Base-by-base conservation (phyloP, 768 basidiomycete species). In the Kwoniella sp. region DNA sequence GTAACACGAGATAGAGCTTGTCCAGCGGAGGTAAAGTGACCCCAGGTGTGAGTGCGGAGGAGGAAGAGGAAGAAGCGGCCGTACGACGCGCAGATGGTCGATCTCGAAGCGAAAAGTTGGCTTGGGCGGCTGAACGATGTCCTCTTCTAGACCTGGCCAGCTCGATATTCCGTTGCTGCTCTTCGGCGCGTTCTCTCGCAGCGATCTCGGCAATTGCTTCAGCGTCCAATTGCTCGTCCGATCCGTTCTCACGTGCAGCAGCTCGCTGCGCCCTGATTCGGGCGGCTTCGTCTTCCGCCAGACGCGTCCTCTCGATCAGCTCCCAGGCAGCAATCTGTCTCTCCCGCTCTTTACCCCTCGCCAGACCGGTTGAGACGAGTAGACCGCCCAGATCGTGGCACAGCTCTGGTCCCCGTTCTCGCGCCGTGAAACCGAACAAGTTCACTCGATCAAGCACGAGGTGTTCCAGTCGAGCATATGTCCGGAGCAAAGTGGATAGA, bases 391-490 rank as follows among this genome's bases (percentile, higher is more conserved):
- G 71, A 3, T 84, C 84, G 7, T 78, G 79, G 86, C 89, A 90
- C 65, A 88, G 83, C 31, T 85, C 85, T 17, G 83, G 82, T 17
- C 85, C 84, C n/a, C 83, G 82, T 20, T 84, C 82, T 22, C 77
- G 74, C 2, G 86, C 86, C 1, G 82, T 69, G 55, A 82, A 85
- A 4, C 86, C 83, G 55, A 88, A 81, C 12, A 87, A 73, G 2
- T 83, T 79, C 72, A 90, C 90, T 4, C 82, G 84, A 71, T 95
- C 92, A 22, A 92, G 74, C 23, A 93, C 82, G 47, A 96, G 81
- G 72, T 90, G 86, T 64, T 84, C 81, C 13, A 95, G 79, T 0
- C 72, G 73, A 0, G 81, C 74, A 68, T 89, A 86, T 7, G 82
- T 84, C 3, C 82, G 80, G 0, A 89, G 76, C 9, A 93, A 76